Evolutionary conservation across 768 basidiomycete genomes (phyloP).

Genomic region (Podaxis sp.): DNA sequence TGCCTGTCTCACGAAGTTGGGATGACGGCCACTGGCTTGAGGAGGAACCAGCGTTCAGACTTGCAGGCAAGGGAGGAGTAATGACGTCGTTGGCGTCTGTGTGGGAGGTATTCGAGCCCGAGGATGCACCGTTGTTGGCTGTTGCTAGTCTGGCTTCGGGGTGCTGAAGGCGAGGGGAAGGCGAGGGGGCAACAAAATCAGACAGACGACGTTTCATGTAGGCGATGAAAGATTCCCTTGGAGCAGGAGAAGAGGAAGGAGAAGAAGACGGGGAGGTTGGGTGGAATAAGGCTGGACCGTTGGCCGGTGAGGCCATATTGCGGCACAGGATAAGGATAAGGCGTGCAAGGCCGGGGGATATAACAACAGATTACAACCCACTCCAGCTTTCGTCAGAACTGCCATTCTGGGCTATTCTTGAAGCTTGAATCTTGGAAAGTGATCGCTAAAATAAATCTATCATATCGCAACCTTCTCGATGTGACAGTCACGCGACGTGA

Average conservation of each 20-base stretch:
- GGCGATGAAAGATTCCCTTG: constrained; percentile 20
- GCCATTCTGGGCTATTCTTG: constrained; percentile 5
- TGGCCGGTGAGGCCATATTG: neutral
- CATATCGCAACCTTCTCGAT: neutral
- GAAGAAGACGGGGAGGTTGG: constrained; percentile 1
- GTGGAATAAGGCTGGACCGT: neutral
- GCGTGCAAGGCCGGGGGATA: neutral
- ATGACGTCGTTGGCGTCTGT: constrained; percentile 6
- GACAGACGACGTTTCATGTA: constrained; percentile 31
- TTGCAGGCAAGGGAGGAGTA: neutral
- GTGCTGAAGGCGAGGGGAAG: constrained; percentile 14
- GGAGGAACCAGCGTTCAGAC: neutral
- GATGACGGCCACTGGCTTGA: neutral
- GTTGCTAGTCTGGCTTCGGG: constrained; percentile 10
- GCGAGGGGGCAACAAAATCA: constrained; percentile 22
- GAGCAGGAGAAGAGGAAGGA: neutral
- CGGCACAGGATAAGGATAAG: neutral
- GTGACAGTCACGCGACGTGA: constrained; percentile 7
- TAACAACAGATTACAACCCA: neutral
- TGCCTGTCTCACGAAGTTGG: neutral
- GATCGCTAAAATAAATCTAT: constrained; percentile 10
- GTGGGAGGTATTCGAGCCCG: neutral
- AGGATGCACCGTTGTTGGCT: neutral
- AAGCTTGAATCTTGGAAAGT: neutral
- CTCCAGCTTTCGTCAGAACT: neutral